These are phyloP conservation scores for Tilletia walkeri DNA, from an alignment of 1,284 basidiomycete genomes.

Conservation along the genomic window DNA sequence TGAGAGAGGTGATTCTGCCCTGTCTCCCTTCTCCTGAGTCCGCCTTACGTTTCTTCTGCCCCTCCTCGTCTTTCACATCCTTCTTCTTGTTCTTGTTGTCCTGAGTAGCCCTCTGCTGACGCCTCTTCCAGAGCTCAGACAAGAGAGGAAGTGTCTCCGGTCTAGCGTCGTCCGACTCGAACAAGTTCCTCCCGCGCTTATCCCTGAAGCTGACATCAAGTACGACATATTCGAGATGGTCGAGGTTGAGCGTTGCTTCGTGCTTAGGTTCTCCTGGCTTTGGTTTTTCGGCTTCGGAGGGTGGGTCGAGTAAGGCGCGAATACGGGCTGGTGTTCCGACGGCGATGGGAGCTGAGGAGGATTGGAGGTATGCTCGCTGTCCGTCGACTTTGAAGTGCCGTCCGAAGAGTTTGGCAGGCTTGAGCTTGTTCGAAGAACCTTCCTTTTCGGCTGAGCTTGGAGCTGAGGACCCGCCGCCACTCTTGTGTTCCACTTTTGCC, in stretches of 20 bases:
- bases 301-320: background rate
- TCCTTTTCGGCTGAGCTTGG: background rate
- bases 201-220: background rate
- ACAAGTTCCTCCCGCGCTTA: background rate
- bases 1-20: too few relatives aligned
- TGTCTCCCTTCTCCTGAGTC: background rate
- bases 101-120: background rate
- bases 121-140: background rate
- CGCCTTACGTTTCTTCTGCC: background rate
- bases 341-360: background rate
- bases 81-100: background rate
- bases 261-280: background rate
- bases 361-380: background rate
- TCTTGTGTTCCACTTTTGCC: background rate
- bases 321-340: background rate
- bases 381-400: background rate
- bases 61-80: background rate
- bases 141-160: slow-evolving; percentile 4
- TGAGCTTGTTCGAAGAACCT: background rate
- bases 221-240: slow-evolving; percentile 8
- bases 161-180: slow-evolving; percentile 4
- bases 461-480: background rate
- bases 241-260: slow-evolving; percentile 2
- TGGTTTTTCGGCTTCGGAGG: background rate
- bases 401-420: slow-evolving; percentile 10